phyloP scores from a whole-genome alignment of 2,329 filamentous ascomycete species.

The Penicillium sp. region DNA sequence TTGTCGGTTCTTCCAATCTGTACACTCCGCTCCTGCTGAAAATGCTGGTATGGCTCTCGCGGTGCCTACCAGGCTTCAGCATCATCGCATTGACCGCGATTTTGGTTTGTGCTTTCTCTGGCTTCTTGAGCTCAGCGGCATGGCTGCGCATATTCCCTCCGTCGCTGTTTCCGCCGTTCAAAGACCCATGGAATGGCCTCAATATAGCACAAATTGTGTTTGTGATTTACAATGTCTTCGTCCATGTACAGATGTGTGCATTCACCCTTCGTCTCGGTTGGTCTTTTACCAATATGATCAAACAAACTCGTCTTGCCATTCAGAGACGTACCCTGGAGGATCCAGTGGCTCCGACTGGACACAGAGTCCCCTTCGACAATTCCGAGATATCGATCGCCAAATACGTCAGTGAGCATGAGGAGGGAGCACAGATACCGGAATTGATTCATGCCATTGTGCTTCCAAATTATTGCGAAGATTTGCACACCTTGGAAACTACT shows the following conservation, averaged over 20 bases:
- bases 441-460: constrained; percentile 68
- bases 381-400: constrained; percentile 3
- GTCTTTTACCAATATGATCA: constrained; percentile 48
- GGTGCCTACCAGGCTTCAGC: constrained; percentile 34
- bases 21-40: neutral
- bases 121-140: constrained; percentile 14
- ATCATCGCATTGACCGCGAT: constrained; percentile 26
- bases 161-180: constrained; percentile 3
- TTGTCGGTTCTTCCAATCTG: neutral
- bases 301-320: constrained; percentile 21
- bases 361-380: neutral
- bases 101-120: constrained; percentile 24
- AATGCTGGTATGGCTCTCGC: constrained; percentile 31
- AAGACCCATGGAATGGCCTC: constrained; percentile 18
- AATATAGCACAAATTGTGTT: constrained; percentile 46
- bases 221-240: constrained; percentile 65
- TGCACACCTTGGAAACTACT: constrained; percentile 68
- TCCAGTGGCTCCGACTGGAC: neutral
- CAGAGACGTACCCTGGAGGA: constrained; percentile 14
- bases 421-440: constrained; percentile 17
- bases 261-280: constrained; percentile 55
- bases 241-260: constrained; percentile 64
- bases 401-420: constrained; percentile 53
- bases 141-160: constrained; percentile 19
- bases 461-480: constrained; percentile 74